These are phyloP conservation scores for Sordariomycetes sp. DNA, from an alignment of 2,329 filamentous ascomycete species.

Conservation along the genomic window DNA sequence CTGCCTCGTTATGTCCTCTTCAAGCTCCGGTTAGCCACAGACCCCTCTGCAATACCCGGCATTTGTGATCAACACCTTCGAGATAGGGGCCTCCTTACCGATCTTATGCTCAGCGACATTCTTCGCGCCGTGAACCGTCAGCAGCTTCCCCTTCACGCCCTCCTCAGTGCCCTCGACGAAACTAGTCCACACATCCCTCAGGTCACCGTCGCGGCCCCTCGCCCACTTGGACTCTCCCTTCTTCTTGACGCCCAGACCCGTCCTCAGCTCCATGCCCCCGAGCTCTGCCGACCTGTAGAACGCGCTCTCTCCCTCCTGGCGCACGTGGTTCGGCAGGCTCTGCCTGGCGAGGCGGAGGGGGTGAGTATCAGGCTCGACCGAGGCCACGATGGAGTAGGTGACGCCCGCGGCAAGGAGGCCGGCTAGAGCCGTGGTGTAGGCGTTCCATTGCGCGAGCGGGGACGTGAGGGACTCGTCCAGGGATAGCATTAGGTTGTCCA, in stretches of 20 bases:
- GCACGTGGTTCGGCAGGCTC: slow-evolving; percentile 64
- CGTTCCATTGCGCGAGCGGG: slow-evolving; percentile 70
- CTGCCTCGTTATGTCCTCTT: slow-evolving; percentile 66
- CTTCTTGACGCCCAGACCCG: slow-evolving; percentile 74
- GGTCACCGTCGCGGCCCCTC: slow-evolving; percentile 72
- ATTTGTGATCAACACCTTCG: background rate
- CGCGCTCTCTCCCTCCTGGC: slow-evolving; percentile 76
- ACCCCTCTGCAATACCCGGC: background rate
- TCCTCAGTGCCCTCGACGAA: slow-evolving; percentile 54
- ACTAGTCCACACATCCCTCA: slow-evolving; percentile 82
- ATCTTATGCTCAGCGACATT: slow-evolving; percentile 63
- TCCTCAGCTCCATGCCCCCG: slow-evolving; percentile 70
- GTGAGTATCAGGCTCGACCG: slow-evolving; percentile 79
- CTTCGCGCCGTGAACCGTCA: slow-evolving; percentile 70
- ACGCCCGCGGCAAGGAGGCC: slow-evolving; percentile 56
- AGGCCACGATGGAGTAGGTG: slow-evolving; percentile 59
- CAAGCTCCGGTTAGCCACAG: slow-evolving; percentile 6
- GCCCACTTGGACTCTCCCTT: slow-evolving; percentile 73
- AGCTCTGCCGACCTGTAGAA: slow-evolving; percentile 78
- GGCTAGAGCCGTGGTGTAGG: slow-evolving; percentile 61
- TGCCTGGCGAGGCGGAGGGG: slow-evolving; percentile 85
- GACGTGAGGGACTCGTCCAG: slow-evolving; percentile 57
- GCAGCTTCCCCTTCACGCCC: slow-evolving; percentile 59
- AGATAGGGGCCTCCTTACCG: slow-evolving; percentile 24
- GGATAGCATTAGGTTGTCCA: slow-evolving; percentile 39